Conservation (phyloP, 2,329 filamentous ascomycete genomes). For the Hortaea sp. region DNA sequence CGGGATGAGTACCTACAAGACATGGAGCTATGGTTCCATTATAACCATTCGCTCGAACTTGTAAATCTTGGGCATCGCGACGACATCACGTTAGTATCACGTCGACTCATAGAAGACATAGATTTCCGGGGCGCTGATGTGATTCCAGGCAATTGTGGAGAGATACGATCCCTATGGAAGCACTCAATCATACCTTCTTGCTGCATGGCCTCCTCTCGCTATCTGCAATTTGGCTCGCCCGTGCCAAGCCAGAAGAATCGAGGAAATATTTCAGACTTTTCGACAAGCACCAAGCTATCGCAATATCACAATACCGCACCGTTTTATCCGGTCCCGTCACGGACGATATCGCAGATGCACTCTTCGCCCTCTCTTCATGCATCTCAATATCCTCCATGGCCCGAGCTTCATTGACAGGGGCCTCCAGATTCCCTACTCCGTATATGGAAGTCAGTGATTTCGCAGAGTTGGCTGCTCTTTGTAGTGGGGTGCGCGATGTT, state of each 20-base stretch:
- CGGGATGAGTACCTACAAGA: constrained; percentile 17
- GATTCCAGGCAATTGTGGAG: constrained; percentile 8
- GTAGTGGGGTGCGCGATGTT: constrained; percentile 11
- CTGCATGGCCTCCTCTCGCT: constrained; percentile 19
- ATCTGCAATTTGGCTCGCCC: constrained; percentile 14
- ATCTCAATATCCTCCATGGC: neutral
- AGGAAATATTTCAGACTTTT: constrained; percentile 11
- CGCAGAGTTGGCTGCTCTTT: constrained; percentile 14
- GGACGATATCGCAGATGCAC: constrained; percentile 5
- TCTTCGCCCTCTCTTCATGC: neutral
- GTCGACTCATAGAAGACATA: no score
- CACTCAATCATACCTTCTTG: constrained; percentile 13
- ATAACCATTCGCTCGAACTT: constrained; percentile 1
- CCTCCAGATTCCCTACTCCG: constrained; percentile 5
- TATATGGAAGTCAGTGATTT: constrained; percentile 13
- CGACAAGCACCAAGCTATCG: constrained; percentile 17
- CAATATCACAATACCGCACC: constrained; percentile 12
- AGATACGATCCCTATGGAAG: constrained; percentile 13
- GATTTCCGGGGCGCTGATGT: no score
- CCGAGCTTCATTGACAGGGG: neutral
- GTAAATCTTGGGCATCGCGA: constrained; percentile 4
- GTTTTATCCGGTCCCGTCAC: constrained; percentile 12
- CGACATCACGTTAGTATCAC: constrained; percentile 2
- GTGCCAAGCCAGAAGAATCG: constrained; percentile 6
- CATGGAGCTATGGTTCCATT: constrained; percentile 21